Conservation (phyloP, 2,329 filamentous ascomycete genomes). For the Diaporthe citriasiana region DNA sequence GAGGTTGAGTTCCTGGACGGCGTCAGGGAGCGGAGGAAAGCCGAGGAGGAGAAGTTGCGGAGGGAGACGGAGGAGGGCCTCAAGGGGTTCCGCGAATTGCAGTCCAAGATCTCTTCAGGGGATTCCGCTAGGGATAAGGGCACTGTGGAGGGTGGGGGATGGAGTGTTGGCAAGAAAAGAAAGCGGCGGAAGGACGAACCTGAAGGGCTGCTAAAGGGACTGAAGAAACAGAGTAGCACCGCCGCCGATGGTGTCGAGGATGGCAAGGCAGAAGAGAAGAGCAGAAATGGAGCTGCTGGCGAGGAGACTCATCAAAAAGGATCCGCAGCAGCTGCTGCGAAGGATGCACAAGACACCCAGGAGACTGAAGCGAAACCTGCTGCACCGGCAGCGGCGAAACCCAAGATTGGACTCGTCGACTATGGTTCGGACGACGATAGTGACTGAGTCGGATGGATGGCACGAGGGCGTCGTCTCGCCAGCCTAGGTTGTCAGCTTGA, state of each 20-base stretch:
- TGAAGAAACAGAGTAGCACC: slow-evolving; percentile 43
- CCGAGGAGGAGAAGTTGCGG: slow-evolving; percentile 67
- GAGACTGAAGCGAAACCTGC: slow-evolving; percentile 14
- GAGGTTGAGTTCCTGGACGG: slow-evolving; percentile 82
- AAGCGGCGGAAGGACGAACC: slow-evolving; percentile 41
- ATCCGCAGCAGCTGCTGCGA: background rate
- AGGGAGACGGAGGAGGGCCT: slow-evolving; percentile 71
- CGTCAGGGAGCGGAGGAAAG: slow-evolving; percentile 63
- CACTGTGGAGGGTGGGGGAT: slow-evolving; percentile 15
- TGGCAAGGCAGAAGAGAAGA: slow-evolving; percentile 36
- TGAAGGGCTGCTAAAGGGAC: slow-evolving; percentile 39
- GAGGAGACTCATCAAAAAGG: background rate
- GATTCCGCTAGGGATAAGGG: slow-evolving; percentile 41
- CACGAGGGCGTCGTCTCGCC: background rate
- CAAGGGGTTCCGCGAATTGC: slow-evolving; percentile 67
- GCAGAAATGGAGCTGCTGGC: background rate
- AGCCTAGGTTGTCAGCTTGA: background rate
- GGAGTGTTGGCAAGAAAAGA: slow-evolving; percentile 31
- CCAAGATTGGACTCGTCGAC: slow-evolving; percentile 61
- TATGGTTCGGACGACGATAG: slow-evolving; percentile 71
- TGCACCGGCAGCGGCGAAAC: slow-evolving; percentile 43
- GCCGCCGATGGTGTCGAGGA: slow-evolving; percentile 1
- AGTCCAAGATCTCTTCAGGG: slow-evolving; percentile 50
- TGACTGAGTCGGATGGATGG: slow-evolving; percentile 41
- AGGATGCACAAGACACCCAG: slow-evolving; percentile 43